Percentiles rank a stretch among this genome's conserved stretches.
phyloP scores from a whole-genome alignment of 805 yeast species.

The Suhomyces xylopsoci region DNA sequence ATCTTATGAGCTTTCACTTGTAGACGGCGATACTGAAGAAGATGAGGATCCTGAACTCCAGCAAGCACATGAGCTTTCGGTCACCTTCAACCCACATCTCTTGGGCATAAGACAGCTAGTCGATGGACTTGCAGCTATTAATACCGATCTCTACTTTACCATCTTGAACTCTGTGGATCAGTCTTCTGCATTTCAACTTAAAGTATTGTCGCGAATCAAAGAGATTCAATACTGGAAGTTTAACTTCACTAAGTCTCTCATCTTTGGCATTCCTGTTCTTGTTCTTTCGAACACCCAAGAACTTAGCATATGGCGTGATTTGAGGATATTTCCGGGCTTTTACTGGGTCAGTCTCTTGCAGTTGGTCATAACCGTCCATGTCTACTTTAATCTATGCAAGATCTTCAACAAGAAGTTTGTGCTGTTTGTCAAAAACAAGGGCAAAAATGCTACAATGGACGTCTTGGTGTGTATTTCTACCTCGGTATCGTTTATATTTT shows the following conservation, averaged over 20 bases:
- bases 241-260: constrained; percentile 49
- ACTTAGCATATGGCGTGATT: constrained; percentile 26
- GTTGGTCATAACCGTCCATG: constrained; percentile 52
- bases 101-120: constrained; percentile 68
- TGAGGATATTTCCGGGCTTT: constrained; percentile 54
- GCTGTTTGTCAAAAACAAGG: constrained; percentile 61
- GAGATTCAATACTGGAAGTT: constrained; percentile 72
- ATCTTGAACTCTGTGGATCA: constrained; percentile 51
- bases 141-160: constrained; percentile 52
- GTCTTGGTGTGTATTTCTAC: constrained; percentile 83
- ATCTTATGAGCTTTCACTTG: constrained; percentile 22
- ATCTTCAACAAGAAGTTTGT: constrained; percentile 64
- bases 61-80: constrained; percentile 31
- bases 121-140: constrained; percentile 41
- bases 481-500: constrained; percentile 70
- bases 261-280: constrained; percentile 62
- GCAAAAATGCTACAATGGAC: constrained; percentile 79
- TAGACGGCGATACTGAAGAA: constrained; percentile 9
- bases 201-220: constrained; percentile 60
- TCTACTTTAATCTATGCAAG: constrained; percentile 66
- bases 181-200: constrained; percentile 58
- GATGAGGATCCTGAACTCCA: constrained; percentile 15
- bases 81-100: constrained; percentile 48
- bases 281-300: constrained; percentile 48
- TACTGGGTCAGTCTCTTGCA: constrained; percentile 62